Percentiles rank a stretch among this genome's conserved stretches.
Conservation (phyloP, 139 green algal genomes). For the Limnomonas spitsbergensis region DNA sequence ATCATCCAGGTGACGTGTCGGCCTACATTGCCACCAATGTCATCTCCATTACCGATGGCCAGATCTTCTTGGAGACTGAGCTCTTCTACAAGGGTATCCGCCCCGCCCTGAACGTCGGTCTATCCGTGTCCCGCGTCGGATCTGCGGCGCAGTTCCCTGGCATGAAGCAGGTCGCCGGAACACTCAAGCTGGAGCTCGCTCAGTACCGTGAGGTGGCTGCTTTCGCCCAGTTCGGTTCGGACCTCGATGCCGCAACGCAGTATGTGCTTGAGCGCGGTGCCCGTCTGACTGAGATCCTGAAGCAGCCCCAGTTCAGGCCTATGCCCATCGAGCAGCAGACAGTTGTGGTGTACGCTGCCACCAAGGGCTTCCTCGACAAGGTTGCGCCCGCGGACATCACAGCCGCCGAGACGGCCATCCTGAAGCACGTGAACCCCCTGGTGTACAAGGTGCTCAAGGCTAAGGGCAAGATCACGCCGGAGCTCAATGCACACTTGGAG, state of each 20-base stretch:
- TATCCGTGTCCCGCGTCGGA: slow-evolving; percentile 82
- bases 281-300: slow-evolving; percentile 86
- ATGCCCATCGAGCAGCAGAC: slow-evolving; percentile 81
- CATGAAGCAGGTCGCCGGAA: slow-evolving; percentile 83
- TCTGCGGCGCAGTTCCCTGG: slow-evolving; percentile 82
- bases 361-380: slow-evolving; percentile 84
- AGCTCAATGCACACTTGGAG: slow-evolving; percentile 51
- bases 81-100: slow-evolving; percentile 89
- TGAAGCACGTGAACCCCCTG: slow-evolving; percentile 53
- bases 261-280: slow-evolving; percentile 83
- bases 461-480: slow-evolving; percentile 59
- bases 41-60: slow-evolving; percentile 89
- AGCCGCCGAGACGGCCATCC: slow-evolving; percentile 44
- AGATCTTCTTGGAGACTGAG: slow-evolving; percentile 90
- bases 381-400: slow-evolving; percentile 40
- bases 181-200: slow-evolving; percentile 77
- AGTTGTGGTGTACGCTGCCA: slow-evolving; percentile 70
- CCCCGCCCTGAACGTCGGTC: slow-evolving; percentile 85
- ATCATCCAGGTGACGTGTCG: slow-evolving; percentile 65
- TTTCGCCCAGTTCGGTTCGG: slow-evolving; percentile 89
- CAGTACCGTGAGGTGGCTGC: slow-evolving; percentile 88
- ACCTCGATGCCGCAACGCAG: slow-evolving; percentile 85
- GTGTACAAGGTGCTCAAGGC: slow-evolving; percentile 54
- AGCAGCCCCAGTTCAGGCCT: slow-evolving; percentile 85
- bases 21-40: slow-evolving; percentile 92